phyloP scores from a whole-genome alignment of 129 eudicot species.

The Erigeron canadensis region DNA sequence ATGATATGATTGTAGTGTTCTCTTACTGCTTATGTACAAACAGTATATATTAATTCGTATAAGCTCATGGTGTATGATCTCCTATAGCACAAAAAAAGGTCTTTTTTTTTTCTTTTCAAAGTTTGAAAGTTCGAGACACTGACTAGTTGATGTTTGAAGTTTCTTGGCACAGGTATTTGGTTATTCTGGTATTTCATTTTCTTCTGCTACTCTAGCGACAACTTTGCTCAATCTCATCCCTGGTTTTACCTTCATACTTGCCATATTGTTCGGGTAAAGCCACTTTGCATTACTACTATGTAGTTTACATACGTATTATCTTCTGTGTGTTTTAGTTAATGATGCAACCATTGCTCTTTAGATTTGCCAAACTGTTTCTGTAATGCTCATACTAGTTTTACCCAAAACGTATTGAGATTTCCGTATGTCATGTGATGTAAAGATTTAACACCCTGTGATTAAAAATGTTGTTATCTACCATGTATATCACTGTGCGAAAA shows the following conservation, averaged over 20 bases:
- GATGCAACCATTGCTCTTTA: background rate
- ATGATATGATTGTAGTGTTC: constrained; percentile 36
- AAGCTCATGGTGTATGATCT: background rate
- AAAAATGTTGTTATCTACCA: no score
- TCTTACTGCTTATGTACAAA: constrained; percentile 28
- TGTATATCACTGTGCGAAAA: no score
- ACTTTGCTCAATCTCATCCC: constrained; percentile 83
- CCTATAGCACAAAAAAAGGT: background rate
- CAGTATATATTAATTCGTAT: no score
- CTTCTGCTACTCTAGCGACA: constrained; percentile 68
- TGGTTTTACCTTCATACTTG: constrained; percentile 73
- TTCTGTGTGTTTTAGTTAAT: background rate
- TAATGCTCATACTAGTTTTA: background rate
- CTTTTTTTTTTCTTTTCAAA: background rate
- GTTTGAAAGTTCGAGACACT: background rate
- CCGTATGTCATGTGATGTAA: background rate
- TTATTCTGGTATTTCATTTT: constrained; percentile 67
- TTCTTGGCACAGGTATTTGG: constrained; percentile 70
- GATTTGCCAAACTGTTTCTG: background rate
- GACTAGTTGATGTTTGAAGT: constrained; percentile 33
- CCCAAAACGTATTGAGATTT: background rate
- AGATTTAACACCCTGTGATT: no score
- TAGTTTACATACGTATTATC: background rate
- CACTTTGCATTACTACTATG: background rate
- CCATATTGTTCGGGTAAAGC: constrained; percentile 65